Base-by-base conservation (phyloP, 345 rosid genomes). In the Syzygium aromaticum region DNA sequence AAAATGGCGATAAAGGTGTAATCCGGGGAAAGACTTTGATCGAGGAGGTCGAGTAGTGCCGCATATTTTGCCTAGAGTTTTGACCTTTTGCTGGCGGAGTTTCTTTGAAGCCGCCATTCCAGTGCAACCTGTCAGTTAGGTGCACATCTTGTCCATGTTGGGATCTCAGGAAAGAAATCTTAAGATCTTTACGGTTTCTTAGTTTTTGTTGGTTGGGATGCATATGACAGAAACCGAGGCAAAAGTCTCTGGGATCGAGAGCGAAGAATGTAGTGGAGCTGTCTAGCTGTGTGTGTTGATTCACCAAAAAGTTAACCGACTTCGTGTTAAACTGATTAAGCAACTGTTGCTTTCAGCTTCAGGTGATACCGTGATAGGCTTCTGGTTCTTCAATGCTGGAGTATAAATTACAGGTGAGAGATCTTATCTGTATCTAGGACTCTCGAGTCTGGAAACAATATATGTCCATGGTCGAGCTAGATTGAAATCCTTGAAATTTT, bases 41-140 rank as follows among this genome's bases (percentile, higher is more conserved):
- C 28, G 94, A 96, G 88, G 98, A 96, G 92, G 92, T 95, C 49
- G 85, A 89, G 87, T 91, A 90, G 90, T 8, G 56, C 46, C 7
- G 9, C 25, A 21, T 52, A 12, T 77, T 63, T 21, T 63, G 52
- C 33, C 51, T 51, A 16, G 33, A 51, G 53, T 63, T 28, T 86
- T 86, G 56, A 25, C 73, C 56, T 63, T 56, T 54, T 9, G 46
- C 46, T 67, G 43, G 80, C 46, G 11, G 80, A 33, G 80, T 33
- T 67, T 67, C 12, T 67, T 33, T 17, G 23, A 67, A 67, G 78
- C 46, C 4, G 23, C 78, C 78, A 17, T 67, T 67, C 78, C 46
- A 30, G 43, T 30, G 78, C 1, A 3, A 67, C 46, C 78, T 30
- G 46, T 30, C 23, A 33, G 49, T 73, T 33, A 9, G 78, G 46